Evolutionary conservation across 2,329 filamentous ascomycete species (phyloP).

Genomic region (Colletotrichum sp.): DNA sequence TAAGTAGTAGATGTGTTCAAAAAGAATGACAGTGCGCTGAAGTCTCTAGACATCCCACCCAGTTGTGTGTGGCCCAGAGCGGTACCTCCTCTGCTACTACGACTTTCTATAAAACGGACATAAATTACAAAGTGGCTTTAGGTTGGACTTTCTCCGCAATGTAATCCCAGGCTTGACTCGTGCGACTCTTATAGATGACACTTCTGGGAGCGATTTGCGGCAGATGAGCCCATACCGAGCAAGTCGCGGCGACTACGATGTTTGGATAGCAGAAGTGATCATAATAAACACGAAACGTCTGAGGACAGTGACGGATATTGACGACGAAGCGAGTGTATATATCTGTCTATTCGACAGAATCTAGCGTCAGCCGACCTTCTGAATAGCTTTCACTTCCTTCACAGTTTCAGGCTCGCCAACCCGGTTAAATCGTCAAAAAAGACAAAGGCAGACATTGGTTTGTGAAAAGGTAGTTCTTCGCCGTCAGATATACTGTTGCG

Average conservation of each 20-base stretch:
- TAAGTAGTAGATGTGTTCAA: not conserved
- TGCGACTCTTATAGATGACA: fast-evolving
- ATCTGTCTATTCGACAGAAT: fast-evolving
- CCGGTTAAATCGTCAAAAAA: not conserved
- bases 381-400: not conserved
- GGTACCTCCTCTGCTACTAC: too few relatives aligned
- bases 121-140: fast-evolving
- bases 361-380: fast-evolving
- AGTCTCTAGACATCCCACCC: not conserved
- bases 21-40: not conserved
- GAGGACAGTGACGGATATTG: fast-evolving
- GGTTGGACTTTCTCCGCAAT: fast-evolving
- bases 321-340: fast-evolving
- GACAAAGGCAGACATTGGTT: not conserved
- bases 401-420: not conserved
- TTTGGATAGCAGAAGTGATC: too few relatives aligned
- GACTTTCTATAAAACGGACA: not conserved
- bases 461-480: not conserved
- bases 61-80: not conserved
- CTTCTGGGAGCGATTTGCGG: fast-evolving
- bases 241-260: not conserved
- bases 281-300: not conserved
- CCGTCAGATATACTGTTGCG: fast-evolving
- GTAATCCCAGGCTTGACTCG: not conserved
- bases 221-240: not conserved